Base-by-base conservation (phyloP, 768 basidiomycete genomes). In the Lactifluus piperatus region DNA sequence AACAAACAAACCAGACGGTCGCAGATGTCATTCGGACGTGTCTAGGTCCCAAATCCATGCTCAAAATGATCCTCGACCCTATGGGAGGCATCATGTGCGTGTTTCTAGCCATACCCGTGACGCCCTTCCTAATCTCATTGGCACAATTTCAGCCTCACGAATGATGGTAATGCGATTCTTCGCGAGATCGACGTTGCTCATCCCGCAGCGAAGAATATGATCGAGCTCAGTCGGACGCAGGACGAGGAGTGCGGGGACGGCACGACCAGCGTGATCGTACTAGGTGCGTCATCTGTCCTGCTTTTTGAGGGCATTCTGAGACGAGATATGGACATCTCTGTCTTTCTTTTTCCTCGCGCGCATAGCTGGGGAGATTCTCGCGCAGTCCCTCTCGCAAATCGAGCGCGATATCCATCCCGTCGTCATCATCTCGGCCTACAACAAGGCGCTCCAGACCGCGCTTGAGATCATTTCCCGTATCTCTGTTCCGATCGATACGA, bases 171-270 rank as follows among this genome's bases (percentile, higher is more conserved):
- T 68, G 94, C 97, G 2, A 98, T 99, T 63, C 77, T 98, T 41
- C 86, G 97, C 54, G 97, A 99, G 73, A 99, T 98, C 65, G 97
- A 99, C 66, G 97, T 99, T 30, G 94, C 94, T 2, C 97, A 99
- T 67, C 97, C 95, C 3, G 97, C 97, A 27, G 95, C 97, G 26
- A 99, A 98, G 77, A 97, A 94, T 66, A 98, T 99, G 95, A 97
- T 99, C 64, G 97, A 99, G 74, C 83, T 98, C 11, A 92, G 91
- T 66, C 76, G 97, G 70, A 98, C 97, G 1, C 97, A 98, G 72
- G 97, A 98, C 67, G 97, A 98, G 74, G 97, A 98, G 69, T 97
- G 97, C 64, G 97, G 95, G 48, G 97, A 97, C 72, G 97, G 95
- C 58, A 99, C 97, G 24, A 99, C 95, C 13, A 93, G 90, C 68